A percentile compares a stretch with the other conserved stretches of the same genome.
Conservation (phyloP, 75 land plant genomes). For the Cupressus sempervirens region DNA sequence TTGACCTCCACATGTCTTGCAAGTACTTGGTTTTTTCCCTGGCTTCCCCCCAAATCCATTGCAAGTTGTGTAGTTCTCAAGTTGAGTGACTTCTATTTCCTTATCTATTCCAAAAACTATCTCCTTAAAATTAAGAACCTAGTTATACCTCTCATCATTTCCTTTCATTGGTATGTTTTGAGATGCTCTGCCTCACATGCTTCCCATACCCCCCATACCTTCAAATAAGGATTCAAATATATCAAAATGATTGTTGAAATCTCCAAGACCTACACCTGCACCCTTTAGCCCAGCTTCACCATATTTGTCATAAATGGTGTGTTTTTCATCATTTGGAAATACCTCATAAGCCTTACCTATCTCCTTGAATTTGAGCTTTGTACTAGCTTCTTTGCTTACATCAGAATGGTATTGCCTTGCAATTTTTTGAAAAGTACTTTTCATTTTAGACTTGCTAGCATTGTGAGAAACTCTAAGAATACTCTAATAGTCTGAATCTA, state of each 20-base stretch:
- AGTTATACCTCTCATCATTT: no score
- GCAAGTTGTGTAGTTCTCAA: conserved; percentile 84
- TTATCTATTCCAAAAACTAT: conserved; percentile 94
- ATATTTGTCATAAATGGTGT: conserved; percentile 70
- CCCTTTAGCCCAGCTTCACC: conserved; percentile 95
- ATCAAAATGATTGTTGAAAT: conserved; percentile 95
- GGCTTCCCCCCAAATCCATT: conserved; percentile 93
- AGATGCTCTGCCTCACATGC: no score
- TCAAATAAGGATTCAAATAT: no score
- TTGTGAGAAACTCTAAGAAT: no score
- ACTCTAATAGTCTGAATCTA: no score
- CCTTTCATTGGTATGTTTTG: no score
- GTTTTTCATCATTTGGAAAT: conserved; percentile 79
- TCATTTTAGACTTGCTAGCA: no score
- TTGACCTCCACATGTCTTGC: conserved; percentile 94
- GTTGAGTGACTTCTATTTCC: conserved; percentile 80
- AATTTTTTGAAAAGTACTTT: no score
- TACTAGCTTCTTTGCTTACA: conserved; percentile 89
- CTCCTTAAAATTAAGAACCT: no score
- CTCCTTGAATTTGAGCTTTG: conserved; percentile 93
- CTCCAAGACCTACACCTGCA: conserved; percentile 74
- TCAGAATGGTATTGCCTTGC: no score
- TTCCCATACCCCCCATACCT: no score
- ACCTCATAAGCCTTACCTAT: conserved; percentile 99
- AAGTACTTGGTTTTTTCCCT: conserved; percentile 71